A percentile compares a stretch with the other conserved stretches of the same genome.
These are phyloP conservation scores for Camelina laxa DNA, from an alignment of 345 rosid species.

Conservation along the genomic window DNA sequence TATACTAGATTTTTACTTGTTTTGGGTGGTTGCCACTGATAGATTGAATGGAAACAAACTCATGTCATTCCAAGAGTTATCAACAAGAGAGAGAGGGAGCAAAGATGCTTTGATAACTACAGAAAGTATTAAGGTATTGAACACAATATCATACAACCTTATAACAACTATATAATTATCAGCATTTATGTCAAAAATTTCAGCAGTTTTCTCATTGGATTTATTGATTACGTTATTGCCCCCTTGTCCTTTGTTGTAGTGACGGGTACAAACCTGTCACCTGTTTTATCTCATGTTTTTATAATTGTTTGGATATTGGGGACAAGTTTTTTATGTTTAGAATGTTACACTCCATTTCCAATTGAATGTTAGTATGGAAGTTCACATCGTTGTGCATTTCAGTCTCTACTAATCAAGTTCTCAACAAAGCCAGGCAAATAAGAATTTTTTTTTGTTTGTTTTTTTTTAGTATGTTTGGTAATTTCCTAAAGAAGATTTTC, in stretches of 20 bases:
- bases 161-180: neutral
- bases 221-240: neutral
- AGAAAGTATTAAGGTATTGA: conserved; percentile 69
- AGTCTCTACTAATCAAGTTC: neutral
- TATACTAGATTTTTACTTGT: conserved; percentile 17
- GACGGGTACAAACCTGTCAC: neutral
- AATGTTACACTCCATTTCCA: neutral
- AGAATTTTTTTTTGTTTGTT: neutral
- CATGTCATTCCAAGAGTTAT: conserved; percentile 93
- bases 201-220: neutral
- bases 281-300: neutral
- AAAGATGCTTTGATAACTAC: conserved; percentile 61
- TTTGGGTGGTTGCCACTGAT: conserved; percentile 87
- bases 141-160: neutral
- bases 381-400: neutral
- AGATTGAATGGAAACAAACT: conserved; percentile 73
- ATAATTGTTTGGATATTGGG: neutral
- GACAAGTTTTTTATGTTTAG: neutral
- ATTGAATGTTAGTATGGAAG: conserved; percentile 8
- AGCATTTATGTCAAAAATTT: neutral
- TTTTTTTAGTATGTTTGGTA: neutral
- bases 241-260: conserved; percentile 9
- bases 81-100: conserved; percentile 87
- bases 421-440: neutral
- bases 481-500: conserved; percentile 2